A percentile compares a stretch with the other conserved stretches of the same genome.
Conservation (phyloP, 148 eudicot species). For the Rhododendron kiyosumense region DNA sequence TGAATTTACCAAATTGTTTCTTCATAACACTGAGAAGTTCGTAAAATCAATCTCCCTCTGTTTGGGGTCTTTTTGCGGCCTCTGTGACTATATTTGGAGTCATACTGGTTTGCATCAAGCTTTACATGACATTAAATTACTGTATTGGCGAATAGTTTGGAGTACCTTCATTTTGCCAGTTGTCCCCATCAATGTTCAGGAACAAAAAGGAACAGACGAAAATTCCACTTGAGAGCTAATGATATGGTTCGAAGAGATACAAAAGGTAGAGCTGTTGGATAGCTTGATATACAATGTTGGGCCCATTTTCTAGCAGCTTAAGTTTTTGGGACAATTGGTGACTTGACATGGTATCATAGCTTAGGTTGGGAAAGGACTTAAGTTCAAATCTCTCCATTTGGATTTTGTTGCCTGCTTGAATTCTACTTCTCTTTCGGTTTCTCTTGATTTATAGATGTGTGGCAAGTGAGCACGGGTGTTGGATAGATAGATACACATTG, state of each 20-base stretch:
- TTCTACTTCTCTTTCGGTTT: no score
- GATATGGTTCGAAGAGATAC: not conserved
- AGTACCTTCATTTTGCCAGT: not conserved
- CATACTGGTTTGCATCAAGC: not conserved
- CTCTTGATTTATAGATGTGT: no score
- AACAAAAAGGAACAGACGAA: not conserved
- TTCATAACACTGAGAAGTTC: not conserved
- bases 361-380: no score
- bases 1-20: not conserved
- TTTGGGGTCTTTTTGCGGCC: not conserved
- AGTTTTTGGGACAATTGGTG: no score
- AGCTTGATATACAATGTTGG: no score
- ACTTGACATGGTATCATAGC: no score
- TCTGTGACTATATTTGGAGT: not conserved
- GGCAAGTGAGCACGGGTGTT: no score
- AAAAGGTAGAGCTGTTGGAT: not conserved
- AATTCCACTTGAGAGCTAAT: not conserved
- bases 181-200: not conserved
- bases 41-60: not conserved
- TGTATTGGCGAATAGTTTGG: not conserved
- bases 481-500: no score
- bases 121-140: not conserved
- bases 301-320: no score
- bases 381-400: no score
- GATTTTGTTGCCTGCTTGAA: no score